Evolutionary conservation across 2,329 filamentous ascomycete species (phyloP).

Genomic region (Hypomyces perniciosus): DNA sequence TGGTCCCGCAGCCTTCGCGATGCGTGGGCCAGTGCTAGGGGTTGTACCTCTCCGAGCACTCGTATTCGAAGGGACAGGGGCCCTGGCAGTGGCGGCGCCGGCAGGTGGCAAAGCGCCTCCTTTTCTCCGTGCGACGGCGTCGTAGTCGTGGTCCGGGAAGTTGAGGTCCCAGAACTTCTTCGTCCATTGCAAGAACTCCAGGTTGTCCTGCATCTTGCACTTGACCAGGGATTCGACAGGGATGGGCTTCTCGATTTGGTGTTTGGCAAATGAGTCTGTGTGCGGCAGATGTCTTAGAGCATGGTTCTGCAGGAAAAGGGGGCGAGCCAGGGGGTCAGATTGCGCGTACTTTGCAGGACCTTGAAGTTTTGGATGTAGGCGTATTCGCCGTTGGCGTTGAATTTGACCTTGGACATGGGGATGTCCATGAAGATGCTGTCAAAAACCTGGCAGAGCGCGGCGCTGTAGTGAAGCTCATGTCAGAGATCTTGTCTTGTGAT

Average conservation of each 20-base stretch:
- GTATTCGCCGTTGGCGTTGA: slow-evolving; percentile 96
- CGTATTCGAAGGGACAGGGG: slow-evolving; percentile 40
- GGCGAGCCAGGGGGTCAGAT: neutral
- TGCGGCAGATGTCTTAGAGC: slow-evolving; percentile 10
- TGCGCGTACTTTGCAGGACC: slow-evolving; percentile 78
- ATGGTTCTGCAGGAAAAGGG: neutral
- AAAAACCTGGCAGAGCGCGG: slow-evolving; percentile 93
- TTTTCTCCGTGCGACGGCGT: slow-evolving; percentile 80
- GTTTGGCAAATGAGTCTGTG: slow-evolving; percentile 74
- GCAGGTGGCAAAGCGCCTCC: slow-evolving; percentile 58
- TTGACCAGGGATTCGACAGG: slow-evolving; percentile 86
- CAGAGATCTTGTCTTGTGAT: slow-evolving; percentile 10
- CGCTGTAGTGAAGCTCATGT: slow-evolving; percentile 48
- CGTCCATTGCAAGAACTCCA: slow-evolving; percentile 95
- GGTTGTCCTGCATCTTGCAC: slow-evolving; percentile 99
- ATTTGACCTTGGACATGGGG: slow-evolving; percentile 93
- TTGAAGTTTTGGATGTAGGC: slow-evolving; percentile 99
- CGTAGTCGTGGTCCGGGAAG: slow-evolving; percentile 95
- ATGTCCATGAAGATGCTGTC: slow-evolving; percentile 97
- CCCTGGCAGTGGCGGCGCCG: slow-evolving; percentile 42
- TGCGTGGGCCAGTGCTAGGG: slow-evolving; percentile 46
- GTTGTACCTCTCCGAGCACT: slow-evolving; percentile 53
- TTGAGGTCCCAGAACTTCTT: slow-evolving; percentile 98
- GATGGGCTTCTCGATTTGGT: slow-evolving; percentile 83
- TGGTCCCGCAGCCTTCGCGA: slow-evolving; percentile 45